phyloP scores from a whole-genome alignment of 345 rosid genomes.

The Eucalyptus erythrocorys region DNA sequence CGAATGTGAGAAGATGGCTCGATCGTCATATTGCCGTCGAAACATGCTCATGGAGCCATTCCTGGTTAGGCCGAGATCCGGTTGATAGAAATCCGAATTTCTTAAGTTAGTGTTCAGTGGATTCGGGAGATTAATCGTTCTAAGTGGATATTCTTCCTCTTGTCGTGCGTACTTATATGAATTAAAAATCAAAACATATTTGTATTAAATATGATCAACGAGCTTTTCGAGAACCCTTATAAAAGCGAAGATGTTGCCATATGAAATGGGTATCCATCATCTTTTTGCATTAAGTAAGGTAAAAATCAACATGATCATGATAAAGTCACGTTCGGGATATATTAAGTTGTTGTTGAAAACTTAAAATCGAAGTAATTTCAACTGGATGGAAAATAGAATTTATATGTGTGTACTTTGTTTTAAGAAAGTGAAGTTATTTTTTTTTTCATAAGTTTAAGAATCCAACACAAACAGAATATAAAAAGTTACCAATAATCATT shows the following conservation, averaged over 20 bases:
- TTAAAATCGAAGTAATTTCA: not conserved
- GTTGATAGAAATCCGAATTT: too few relatives aligned
- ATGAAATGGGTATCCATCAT: not conserved
- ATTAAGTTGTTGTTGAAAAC: not conserved
- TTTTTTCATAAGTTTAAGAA: not conserved
- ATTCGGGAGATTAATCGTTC: not conserved
- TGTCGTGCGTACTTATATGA: not conserved
- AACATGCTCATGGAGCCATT: not conserved
- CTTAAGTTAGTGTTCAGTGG: too few relatives aligned
- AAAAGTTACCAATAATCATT: not conserved
- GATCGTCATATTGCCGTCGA: not conserved
- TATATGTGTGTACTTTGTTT: not conserved
- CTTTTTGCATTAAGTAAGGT: not conserved
- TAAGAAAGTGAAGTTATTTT: not conserved
- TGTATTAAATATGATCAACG: not conserved
- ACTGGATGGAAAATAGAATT: not conserved
- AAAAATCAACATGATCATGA: not conserved
- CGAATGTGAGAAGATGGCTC: not conserved
- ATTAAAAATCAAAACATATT: not conserved
- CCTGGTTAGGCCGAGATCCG: not conserved
- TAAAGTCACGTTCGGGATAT: not conserved
- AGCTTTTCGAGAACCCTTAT: not conserved
- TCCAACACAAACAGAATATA: not conserved
- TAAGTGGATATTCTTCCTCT: not conserved
- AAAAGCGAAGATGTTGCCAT: not conserved